Conservation (phyloP, 1,284 basidiomycete species). For the Neonothopanus nambi region DNA sequence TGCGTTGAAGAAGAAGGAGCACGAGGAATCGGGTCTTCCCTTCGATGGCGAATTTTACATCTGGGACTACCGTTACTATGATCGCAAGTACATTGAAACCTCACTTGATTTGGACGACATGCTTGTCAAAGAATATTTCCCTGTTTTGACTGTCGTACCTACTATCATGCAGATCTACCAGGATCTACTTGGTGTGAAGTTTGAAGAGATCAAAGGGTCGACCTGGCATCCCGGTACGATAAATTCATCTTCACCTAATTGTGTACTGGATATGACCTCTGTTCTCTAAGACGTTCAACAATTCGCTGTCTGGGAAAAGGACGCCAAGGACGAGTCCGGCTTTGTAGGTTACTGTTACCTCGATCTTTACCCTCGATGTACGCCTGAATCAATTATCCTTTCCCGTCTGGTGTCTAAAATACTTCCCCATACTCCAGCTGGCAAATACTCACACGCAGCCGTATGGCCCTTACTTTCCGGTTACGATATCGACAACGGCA, state of each 20-base stretch:
- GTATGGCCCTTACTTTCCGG: conserved; percentile 77
- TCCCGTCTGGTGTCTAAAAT: background rate
- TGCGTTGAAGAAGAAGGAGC: conserved; percentile 72
- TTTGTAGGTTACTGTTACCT: conserved; percentile 84
- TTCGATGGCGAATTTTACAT: conserved; percentile 71
- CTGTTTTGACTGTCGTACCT: conserved; percentile 77
- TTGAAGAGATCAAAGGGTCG: conserved; percentile 59
- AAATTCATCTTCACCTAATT: conserved; percentile 3
- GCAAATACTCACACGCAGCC: conserved; percentile 85
- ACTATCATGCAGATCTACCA: conserved; percentile 82
- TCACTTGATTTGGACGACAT: conserved; percentile 70
- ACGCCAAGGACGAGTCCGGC: conserved; percentile 63
- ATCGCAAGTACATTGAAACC: conserved; percentile 69
- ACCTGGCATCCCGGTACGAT: conserved; percentile 74
- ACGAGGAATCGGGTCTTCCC: conserved; percentile 53
- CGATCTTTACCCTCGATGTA: conserved; percentile 84
- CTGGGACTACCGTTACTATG: conserved; percentile 75
- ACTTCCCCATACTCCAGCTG: conserved; percentile 37
- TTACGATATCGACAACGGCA: conserved; percentile 53
- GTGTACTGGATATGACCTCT: background rate
- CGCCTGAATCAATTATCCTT: conserved; percentile 13
- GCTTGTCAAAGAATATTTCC: conserved; percentile 84
- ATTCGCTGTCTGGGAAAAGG: conserved; percentile 80
- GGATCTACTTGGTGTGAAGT: conserved; percentile 72
- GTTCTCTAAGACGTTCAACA: conserved; percentile 65